Evolutionary conservation across 2,329 filamentous ascomycete genomes (phyloP), one percentile per base, ranked within the genome.

Genomic region (Harringtonia aguacate): DNA sequence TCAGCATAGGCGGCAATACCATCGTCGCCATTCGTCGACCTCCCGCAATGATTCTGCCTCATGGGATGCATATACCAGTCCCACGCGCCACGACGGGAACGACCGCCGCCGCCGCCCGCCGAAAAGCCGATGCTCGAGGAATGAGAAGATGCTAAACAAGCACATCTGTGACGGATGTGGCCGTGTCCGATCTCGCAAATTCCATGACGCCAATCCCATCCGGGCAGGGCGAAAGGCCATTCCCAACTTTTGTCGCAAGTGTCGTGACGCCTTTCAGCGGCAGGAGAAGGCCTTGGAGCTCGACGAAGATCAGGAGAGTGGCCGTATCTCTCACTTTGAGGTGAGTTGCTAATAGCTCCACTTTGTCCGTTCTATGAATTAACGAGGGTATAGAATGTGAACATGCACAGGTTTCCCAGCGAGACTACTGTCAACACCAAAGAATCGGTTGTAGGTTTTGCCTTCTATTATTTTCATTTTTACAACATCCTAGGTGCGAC

Each of bases 81-180:
- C 30, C 5, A 5, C 12, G 15, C 30, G 30, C 4, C 30, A 13
- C 15, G 4, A 4, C 4, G 30, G 5, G 8, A 31, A 4, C 30
- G 5, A 13, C 15, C 30, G 13, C 15, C 30, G 15, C 14, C 7
- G 5, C 30, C 8, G 30, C 30, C 30, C 24, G 7, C 24, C 24
- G 24, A 27, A 6, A 6, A 27, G 24, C 24, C 24, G 10, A n/a
- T n/a, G n/a, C n/a, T 27, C 24, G 24, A 27, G 24, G 17, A 6
- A 20, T 2, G 35, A 47, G 14, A 35, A 36, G 36, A 39, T 47
- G 42, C 24, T 30, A n/a, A 43, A 36, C 29, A 30, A 29, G 20
- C 67, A 68, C 43, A 62, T 70, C 18, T 74, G 70, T 52, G 65
- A 58, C 34, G 53, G 59, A 22, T 70, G 67, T 45, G 62, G 63